Evolutionary conservation across 176 grass and related monocot genomes (phyloP).

Genomic region (Oryza glumipatula): DNA sequence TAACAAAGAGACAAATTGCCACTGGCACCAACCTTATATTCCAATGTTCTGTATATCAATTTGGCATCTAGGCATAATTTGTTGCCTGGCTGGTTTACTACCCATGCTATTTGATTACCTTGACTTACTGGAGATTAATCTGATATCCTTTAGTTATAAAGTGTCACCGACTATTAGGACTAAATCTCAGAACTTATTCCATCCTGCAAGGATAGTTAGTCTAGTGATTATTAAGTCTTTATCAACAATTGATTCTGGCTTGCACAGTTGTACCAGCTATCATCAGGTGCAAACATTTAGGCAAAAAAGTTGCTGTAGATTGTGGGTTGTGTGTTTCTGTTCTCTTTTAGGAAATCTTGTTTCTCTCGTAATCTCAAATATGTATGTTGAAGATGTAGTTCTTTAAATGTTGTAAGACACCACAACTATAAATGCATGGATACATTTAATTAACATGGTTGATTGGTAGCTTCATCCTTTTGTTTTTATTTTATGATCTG

Average conservation of each 20-base stretch:
- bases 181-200: not conserved
- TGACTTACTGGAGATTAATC: slow-evolving; percentile 4
- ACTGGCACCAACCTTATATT: not conserved
- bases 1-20: slow-evolving; percentile 5
- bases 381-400: not conserved
- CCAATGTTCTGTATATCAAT: slow-evolving; percentile 20
- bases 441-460: not conserved
- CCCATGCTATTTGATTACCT: not conserved
- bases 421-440: not conserved
- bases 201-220: slow-evolving; percentile 2
- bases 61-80: not conserved
- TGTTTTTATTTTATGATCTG: not conserved
- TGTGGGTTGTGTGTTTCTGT: slow-evolving; percentile 6
- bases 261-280: not conserved
- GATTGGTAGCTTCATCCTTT: not conserved
- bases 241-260: not conserved
- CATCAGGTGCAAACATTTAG: not conserved
- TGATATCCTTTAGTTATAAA: slow-evolving; percentile 24
- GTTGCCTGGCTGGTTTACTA: not conserved
- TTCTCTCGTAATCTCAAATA: slow-evolving; percentile 1
- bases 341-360: slow-evolving; percentile 22
- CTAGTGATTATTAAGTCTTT: not conserved
- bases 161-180: not conserved
- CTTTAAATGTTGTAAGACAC: slow-evolving; percentile 18
- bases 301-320: not conserved